These are phyloP conservation scores for Acanthamoeba divionensis DNA, from an alignment of 208 protist genomes.

Conservation along the genomic window DNA sequence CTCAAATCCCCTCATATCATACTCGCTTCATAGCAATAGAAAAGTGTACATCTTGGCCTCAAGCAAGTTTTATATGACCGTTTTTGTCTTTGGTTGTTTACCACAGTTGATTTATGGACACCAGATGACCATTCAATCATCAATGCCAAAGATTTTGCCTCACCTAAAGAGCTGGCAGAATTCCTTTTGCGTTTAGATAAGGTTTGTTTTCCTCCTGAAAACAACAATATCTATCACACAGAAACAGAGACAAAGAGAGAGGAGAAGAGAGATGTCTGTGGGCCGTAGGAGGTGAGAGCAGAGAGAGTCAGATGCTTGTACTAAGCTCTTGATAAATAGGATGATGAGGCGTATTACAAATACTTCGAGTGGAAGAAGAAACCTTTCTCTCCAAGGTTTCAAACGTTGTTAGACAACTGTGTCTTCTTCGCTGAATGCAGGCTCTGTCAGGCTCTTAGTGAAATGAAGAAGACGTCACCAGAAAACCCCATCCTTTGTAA, in stretches of 20 bases:
- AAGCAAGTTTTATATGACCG: neutral
- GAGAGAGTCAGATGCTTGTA: too few relatives aligned
- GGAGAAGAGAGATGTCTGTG: too few relatives aligned
- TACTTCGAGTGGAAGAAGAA: constrained; percentile 45
- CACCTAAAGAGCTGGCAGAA: constrained; percentile 56
- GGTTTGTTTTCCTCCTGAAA: neutral
- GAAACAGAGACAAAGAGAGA: too few relatives aligned
- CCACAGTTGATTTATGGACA: constrained; percentile 58
- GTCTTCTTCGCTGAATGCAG: constrained; percentile 43
- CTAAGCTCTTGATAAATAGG: neutral
- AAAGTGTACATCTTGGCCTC: too few relatives aligned
- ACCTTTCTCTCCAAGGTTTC: neutral
- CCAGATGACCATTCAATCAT: constrained; percentile 66
- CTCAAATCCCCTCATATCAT: neutral
- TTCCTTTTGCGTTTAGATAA: constrained; percentile 57
- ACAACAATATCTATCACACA: too few relatives aligned
- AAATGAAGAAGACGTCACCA: neutral
- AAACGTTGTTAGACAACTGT: neutral
- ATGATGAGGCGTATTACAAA: neutral
- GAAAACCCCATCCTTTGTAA: neutral
- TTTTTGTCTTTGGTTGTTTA: neutral
- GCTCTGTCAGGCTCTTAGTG: neutral
- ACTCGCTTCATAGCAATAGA: too few relatives aligned
- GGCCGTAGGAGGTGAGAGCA: too few relatives aligned
- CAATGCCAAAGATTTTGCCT: constrained; percentile 63